Evolutionary conservation across 2,329 filamentous ascomycete genomes (phyloP), one percentile per base, ranked within the genome.

Genomic region (Alternaria brassicicola): DNA sequence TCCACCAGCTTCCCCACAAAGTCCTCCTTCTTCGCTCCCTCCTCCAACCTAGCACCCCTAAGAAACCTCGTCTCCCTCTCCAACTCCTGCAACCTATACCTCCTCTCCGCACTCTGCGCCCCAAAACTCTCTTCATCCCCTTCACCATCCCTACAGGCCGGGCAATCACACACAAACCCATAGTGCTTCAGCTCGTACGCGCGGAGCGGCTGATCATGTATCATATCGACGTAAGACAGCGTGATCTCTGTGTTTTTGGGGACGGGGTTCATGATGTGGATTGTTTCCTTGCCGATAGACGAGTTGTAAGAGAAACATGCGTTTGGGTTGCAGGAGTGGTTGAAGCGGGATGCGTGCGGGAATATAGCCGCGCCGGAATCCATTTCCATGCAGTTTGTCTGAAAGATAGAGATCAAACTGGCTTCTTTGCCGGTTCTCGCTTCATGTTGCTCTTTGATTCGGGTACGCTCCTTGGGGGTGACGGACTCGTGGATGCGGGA

Each of bases 271-370:
- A 75, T 75, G 1, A 72, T 64, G 35, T 79, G 75, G 15, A 79
- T 69, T 2, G 73, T 75, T 48, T 75, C 67, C 46, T 65, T 69
- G 4, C 61, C 49, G 12, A 74, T 69, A 6, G 53, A 48, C 1
- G 49, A 43, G 55, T 78, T 78, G 77, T 75, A 78, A 17, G 57
- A 62, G 48, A 76, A 80, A 55, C 64, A 66, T 1, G 78, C 74
- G 51, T 80, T 81, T 1, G 78, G 77, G 28, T 67, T 73, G 66
- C 79, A 81, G 17, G 65, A 69, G 63, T 81, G 79, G 53, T 80
- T 81, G 70, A 80, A 75, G 28, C 78, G 76, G 5, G 76, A 67
- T 15, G 77, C 70, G 28, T 72, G 55, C 7, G 71, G 68, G 41
- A 78, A 80, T 13, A 81, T 66, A 6, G 70, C 76, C 0, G 75